Evolutionary conservation across 1,284 basidiomycete genomes (phyloP).

Genomic region (Microbotryum lychnidis-dioicae): DNA sequence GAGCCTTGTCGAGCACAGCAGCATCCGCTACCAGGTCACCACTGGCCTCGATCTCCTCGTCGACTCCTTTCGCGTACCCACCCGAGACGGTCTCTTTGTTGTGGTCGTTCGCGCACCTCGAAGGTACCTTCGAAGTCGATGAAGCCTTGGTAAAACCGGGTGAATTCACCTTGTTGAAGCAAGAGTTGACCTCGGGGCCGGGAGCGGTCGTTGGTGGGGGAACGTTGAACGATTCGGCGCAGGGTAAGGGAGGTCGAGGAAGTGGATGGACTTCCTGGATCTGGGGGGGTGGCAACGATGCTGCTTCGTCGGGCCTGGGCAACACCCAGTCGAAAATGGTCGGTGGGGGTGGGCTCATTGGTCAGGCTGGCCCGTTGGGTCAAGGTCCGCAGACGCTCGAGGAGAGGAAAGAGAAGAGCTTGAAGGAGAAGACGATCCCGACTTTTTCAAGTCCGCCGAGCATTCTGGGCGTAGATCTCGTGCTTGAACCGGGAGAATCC

Average conservation of each 20-base stretch:
- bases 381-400: conserved; percentile 42
- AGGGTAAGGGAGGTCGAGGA: conserved; percentile 38
- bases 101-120: conserved; percentile 75
- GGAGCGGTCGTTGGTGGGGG: conserved; percentile 32
- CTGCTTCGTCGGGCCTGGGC: conserved; percentile 43
- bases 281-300: conserved; percentile 47
- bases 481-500: conserved; percentile 66
- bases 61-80: conserved; percentile 15
- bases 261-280: conserved; percentile 42
- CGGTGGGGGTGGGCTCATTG: conserved; percentile 41
- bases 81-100: conserved; percentile 60
- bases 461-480: conserved; percentile 74
- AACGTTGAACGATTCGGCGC: conserved; percentile 44
- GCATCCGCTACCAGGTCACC: not conserved
- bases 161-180: conserved; percentile 42
- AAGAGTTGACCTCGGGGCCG: conserved; percentile 35
- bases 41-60: not conserved
- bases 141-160: conserved; percentile 41
- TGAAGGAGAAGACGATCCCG: conserved; percentile 62
- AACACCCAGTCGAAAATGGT: not conserved
- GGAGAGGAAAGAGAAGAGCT: conserved; percentile 44
- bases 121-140: conserved; percentile 55
- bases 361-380: not conserved
- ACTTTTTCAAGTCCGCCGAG: conserved; percentile 71
- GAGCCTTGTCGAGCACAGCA: not conserved